These are phyloP conservation scores for Coemansia sp. DNA, from an alignment of 192 early-diverging fungal species.

Conservation along the genomic window DNA sequence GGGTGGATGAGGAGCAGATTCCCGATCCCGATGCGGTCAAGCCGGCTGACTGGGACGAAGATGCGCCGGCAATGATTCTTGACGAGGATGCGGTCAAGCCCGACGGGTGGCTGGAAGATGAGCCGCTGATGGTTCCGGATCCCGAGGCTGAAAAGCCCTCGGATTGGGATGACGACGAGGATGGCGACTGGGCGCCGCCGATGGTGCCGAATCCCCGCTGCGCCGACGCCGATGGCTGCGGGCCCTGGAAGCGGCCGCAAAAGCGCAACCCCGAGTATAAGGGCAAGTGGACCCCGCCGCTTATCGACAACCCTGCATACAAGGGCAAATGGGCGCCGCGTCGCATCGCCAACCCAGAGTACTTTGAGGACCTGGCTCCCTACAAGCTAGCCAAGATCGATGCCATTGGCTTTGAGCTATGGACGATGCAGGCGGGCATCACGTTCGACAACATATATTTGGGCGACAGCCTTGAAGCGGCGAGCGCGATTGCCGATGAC, in stretches of 20 bases:
- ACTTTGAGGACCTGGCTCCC: conserved; percentile 75
- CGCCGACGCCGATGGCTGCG: conserved; percentile 68
- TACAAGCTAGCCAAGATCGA: conserved; percentile 76
- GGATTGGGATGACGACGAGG: conserved; percentile 91
- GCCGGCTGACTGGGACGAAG: conserved; percentile 85
- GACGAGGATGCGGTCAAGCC: conserved; percentile 80
- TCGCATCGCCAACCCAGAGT: conserved; percentile 82
- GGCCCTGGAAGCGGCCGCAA: conserved; percentile 75
- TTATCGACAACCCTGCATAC: conserved; percentile 90
- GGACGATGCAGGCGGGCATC: conserved; percentile 88
- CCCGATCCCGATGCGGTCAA: conserved; percentile 73
- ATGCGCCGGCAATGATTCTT: conserved; percentile 73
- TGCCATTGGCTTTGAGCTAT: conserved; percentile 88
- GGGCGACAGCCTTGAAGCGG: conserved; percentile 67
- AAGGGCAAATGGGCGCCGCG: conserved; percentile 86
- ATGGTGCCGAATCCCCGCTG: conserved; percentile 80
- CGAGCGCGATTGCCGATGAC: conserved; percentile 69
- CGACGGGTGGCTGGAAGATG: conserved; percentile 84
- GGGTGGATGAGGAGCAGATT: conserved; percentile 85
- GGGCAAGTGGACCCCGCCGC: conserved; percentile 81
- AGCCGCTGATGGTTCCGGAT: conserved; percentile 69
- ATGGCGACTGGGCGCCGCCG: conserved; percentile 86
- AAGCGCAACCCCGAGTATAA: conserved; percentile 85
- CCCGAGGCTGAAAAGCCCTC: conserved; percentile 80
- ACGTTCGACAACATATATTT: conserved; percentile 92